Evolutionary conservation across 495 filamentous ascomycete species (phyloP).

Genomic region (Aspergillus biplanus): DNA sequence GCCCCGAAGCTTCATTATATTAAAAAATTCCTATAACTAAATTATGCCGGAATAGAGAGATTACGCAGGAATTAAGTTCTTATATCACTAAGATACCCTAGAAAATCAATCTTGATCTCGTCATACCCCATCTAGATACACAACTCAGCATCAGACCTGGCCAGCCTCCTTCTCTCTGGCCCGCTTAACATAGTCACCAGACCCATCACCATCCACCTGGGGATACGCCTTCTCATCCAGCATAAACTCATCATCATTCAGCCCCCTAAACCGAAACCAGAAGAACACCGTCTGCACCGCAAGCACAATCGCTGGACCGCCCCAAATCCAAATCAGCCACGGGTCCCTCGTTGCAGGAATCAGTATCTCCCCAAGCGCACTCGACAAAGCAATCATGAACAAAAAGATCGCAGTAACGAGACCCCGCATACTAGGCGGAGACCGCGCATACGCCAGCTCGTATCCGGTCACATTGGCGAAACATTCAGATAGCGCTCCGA

Average conservation of each 20-base stretch:
- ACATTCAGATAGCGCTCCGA: constrained; percentile 68
- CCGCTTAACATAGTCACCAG: not conserved
- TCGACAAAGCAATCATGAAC: constrained; percentile 54
- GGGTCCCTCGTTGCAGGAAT: constrained; percentile 65
- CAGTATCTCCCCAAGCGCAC: constrained; percentile 57
- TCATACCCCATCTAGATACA: not conserved
- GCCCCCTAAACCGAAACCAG: constrained; percentile 45
- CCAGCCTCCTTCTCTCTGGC: not conserved
- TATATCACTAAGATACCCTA: too few relatives aligned
- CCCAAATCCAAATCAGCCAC: constrained; percentile 60
- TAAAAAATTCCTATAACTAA: too few relatives aligned
- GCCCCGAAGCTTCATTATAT: too few relatives aligned
- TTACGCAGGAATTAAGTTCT: too few relatives aligned
- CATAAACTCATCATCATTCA: constrained; percentile 53
- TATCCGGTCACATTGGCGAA: constrained; percentile 73
- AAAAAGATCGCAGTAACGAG: constrained; percentile 69
- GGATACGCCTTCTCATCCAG: constrained; percentile 27
- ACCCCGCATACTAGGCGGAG: constrained; percentile 69
- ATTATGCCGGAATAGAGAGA: too few relatives aligned
- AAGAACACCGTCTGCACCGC: constrained; percentile 53
- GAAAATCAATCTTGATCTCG: not conserved
- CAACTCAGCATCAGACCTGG: not conserved
- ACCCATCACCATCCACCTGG: not conserved
- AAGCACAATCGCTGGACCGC: constrained; percentile 51
- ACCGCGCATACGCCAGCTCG: constrained; percentile 73